Conservation (phyloP, 208 protist genomes). For the Trypanosoma mega region DNA sequence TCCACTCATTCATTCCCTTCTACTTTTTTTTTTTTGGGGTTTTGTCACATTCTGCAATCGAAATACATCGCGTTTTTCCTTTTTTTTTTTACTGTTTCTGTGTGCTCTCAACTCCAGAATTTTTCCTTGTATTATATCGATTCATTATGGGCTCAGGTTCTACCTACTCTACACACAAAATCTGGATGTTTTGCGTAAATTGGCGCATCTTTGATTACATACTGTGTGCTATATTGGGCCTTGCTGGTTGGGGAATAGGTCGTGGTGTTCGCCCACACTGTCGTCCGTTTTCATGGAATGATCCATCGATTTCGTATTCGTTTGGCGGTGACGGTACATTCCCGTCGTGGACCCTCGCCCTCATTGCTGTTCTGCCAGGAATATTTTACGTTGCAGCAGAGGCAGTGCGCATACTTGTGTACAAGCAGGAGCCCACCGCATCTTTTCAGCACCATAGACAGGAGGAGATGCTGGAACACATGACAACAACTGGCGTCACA, state of each 20-base stretch:
- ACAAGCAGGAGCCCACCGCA: too few relatives aligned
- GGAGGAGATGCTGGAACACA: too few relatives aligned
- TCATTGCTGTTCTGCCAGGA: constrained; percentile 35
- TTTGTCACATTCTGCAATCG: too few relatives aligned
- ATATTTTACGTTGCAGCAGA: constrained; percentile 23
- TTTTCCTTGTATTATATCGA: constrained; percentile 20
- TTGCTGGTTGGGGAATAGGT: constrained; percentile 4
- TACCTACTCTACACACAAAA: too few relatives aligned
- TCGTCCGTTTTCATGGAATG: constrained; percentile 48
- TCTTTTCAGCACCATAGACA: too few relatives aligned
- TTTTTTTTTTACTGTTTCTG: neutral
- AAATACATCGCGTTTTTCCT: too few relatives aligned
- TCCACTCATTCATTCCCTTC: too few relatives aligned
- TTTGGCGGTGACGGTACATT: constrained; percentile 36
- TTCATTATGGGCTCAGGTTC: constrained; percentile 1
- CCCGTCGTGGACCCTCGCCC: constrained; percentile 45
- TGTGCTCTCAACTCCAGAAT: constrained; percentile 8
- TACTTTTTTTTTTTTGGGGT: too few relatives aligned
- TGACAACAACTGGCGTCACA: too few relatives aligned
- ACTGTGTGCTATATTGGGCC: neutral
- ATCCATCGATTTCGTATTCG: constrained; percentile 36
- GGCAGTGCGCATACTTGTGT: neutral
- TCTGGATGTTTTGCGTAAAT: neutral
- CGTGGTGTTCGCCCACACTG: constrained; percentile 32
- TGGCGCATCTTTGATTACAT: constrained; percentile 19